Conservation (phyloP, 495 filamentous ascomycete genomes). For the Lophiostoma macrostomum region DNA sequence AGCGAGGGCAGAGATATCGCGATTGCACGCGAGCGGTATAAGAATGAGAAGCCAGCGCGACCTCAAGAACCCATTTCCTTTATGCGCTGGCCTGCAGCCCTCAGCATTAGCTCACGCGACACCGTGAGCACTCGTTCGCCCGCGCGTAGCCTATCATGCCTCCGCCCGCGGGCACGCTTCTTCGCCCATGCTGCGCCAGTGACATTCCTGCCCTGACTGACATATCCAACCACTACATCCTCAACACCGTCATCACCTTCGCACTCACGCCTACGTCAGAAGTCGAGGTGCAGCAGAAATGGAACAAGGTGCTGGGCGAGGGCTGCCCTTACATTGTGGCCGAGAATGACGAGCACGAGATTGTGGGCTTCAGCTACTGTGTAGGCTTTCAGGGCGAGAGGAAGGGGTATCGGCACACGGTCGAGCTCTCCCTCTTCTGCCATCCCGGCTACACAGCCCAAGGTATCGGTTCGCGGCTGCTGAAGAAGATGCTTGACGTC, state of each 20-base stretch:
- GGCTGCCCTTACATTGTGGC: conserved; percentile 27
- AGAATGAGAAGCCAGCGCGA: no score
- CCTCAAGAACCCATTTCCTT: not conserved
- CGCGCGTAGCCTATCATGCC: conserved; percentile 12
- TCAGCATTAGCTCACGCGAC: conserved; percentile 23
- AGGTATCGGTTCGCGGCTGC: conserved; percentile 21
- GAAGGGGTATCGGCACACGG: conserved; percentile 29
- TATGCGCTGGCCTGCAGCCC: not conserved
- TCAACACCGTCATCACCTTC: conserved; percentile 28
- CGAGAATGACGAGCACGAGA: conserved; percentile 8
- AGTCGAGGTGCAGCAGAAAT: conserved; percentile 15
- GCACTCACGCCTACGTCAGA: not conserved
- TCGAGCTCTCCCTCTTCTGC: conserved; percentile 27
- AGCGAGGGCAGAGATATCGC: not conserved
- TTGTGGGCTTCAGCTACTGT: conserved; percentile 20
- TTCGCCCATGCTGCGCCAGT: not conserved
- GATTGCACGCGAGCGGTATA: not conserved
- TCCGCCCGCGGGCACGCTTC: conserved; percentile 12
- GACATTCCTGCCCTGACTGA: conserved; percentile 15
- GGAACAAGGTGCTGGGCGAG: not conserved
- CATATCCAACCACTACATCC: conserved; percentile 21
- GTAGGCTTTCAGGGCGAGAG: conserved; percentile 15
- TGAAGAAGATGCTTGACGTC: conserved; percentile 21
- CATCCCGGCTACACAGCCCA: conserved; percentile 11
- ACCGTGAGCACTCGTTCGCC: not conserved